Evolutionary conservation across 257 asterid genomes (phyloP).

Genomic region (Ocimum tenuiflorum): DNA sequence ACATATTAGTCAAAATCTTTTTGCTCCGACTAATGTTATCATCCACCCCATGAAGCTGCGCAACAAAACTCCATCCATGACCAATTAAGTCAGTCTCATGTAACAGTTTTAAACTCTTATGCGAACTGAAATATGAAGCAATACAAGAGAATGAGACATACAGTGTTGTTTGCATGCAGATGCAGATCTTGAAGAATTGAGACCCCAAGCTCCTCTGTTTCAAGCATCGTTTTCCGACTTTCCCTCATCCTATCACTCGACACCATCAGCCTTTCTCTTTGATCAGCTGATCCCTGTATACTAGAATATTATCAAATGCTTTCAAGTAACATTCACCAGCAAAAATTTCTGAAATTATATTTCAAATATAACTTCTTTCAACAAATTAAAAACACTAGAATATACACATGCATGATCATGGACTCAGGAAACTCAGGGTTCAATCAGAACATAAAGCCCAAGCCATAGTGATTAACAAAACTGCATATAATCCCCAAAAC

Average conservation of each 20-base stretch:
- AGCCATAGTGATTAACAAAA: too few species aligned
- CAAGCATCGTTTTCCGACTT: slow-evolving; percentile 71
- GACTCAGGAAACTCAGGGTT: too few species aligned
- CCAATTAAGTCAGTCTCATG: background rate
- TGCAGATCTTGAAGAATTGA: slow-evolving; percentile 87
- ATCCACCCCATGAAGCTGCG: slow-evolving; percentile 80
- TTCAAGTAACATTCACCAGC: too few species aligned
- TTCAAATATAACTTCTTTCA: too few species aligned
- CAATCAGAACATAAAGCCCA: too few species aligned
- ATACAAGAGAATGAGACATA: slow-evolving; percentile 11
- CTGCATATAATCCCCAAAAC: too few species aligned
- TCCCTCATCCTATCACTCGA: slow-evolving; percentile 78
- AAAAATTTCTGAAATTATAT: too few species aligned
- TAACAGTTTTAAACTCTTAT: background rate
- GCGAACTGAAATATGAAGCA: background rate
- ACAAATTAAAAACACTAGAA: too few species aligned
- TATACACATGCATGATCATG: too few species aligned
- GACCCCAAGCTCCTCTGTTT: slow-evolving; percentile 86
- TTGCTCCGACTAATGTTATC: slow-evolving; percentile 67
- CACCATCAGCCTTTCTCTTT: slow-evolving; percentile 70
- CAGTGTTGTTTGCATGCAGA: slow-evolving; percentile 79
- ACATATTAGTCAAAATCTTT: slow-evolving; percentile 57
- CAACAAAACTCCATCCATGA: background rate
- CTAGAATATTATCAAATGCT: background rate
- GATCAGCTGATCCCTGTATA: slow-evolving; percentile 66